These are phyloP conservation scores for Didymella lethalis DNA, from an alignment of 2,329 filamentous ascomycete genomes.

Conservation along the genomic window DNA sequence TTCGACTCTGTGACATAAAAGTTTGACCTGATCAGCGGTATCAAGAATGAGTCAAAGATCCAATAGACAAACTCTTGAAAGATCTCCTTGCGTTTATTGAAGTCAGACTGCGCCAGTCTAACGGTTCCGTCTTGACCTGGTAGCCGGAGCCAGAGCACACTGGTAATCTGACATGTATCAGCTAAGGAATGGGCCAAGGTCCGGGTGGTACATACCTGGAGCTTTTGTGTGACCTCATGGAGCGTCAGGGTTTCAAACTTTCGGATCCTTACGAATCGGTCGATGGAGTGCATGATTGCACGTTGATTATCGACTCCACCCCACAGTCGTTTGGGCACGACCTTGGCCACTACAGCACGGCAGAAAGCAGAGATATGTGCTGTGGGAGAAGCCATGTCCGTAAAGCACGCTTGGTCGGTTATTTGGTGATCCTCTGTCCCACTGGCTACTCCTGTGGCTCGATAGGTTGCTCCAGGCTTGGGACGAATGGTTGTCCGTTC, in stretches of 20 bases:
- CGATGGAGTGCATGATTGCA: constrained; percentile 71
- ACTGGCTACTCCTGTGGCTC: constrained; percentile 15
- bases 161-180: constrained; percentile 63
- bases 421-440: constrained; percentile 5
- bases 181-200: constrained; percentile 21
- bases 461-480: constrained; percentile 21
- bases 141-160: constrained; percentile 76
- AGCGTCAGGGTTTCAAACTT: constrained; percentile 83
- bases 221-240: constrained; percentile 76
- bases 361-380: constrained; percentile 85
- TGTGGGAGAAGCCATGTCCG: constrained; percentile 71
- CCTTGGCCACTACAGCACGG: constrained; percentile 72
- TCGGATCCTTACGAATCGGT: constrained; percentile 78
- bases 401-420: constrained; percentile 54
- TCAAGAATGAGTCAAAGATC: constrained; percentile 87
- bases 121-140: constrained; percentile 53
- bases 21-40: constrained; percentile 84
- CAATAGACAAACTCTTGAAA: constrained; percentile 90
- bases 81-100: constrained; percentile 77
- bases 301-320: constrained; percentile 71
- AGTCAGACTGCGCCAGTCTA: constrained; percentile 75
- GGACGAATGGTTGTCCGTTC: constrained; percentile 36
- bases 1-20: constrained; percentile 96
- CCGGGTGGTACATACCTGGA: constrained; percentile 66
- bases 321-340: constrained; percentile 81